phyloP scores from a whole-genome alignment of 768 basidiomycete genomes.

The Mycena galopus region DNA sequence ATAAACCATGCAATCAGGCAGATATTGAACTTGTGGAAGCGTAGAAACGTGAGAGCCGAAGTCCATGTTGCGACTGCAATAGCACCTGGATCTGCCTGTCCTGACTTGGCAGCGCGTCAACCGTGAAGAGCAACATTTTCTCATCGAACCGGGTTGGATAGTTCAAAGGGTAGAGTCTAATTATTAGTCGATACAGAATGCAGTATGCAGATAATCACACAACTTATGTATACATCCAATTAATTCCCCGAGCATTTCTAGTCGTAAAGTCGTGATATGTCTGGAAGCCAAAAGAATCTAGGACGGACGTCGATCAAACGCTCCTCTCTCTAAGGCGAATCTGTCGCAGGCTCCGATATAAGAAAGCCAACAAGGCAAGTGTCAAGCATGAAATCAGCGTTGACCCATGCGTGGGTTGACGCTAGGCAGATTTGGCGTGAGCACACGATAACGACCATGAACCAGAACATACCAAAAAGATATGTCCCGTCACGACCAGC shows the following conservation, averaged over 20 bases:
- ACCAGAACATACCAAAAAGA: slow-evolving; percentile 80
- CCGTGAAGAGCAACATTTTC: too few species aligned
- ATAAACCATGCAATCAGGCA: too few species aligned
- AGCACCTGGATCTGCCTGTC: too few species aligned
- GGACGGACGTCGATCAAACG: not conserved
- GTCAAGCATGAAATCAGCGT: slow-evolving; percentile 96
- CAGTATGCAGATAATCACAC: not conserved
- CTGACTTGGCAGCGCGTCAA: too few species aligned
- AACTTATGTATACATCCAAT: not conserved
- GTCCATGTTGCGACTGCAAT: too few species aligned
- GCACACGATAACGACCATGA: slow-evolving; percentile 1
- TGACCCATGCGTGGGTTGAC: slow-evolving; percentile 96
- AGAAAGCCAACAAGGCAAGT: slow-evolving; percentile 93
- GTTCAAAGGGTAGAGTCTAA: not conserved
- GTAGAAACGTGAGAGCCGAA: too few species aligned
- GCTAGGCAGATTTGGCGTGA: slow-evolving; percentile 58
- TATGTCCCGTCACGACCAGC: slow-evolving; percentile 96
- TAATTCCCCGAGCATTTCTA: not conserved
- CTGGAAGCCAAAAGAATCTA: not conserved
- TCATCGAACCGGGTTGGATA: too few species aligned
- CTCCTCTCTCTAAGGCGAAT: slow-evolving; percentile 45
- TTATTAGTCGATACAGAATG: not conserved
- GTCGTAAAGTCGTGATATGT: not conserved
- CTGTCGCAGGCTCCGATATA: slow-evolving; percentile 71
- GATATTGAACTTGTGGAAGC: too few species aligned